These are phyloP conservation scores for Chlamydomonas schloesseri DNA, from an alignment of 139 green algal genomes.

Conservation along the genomic window DNA sequence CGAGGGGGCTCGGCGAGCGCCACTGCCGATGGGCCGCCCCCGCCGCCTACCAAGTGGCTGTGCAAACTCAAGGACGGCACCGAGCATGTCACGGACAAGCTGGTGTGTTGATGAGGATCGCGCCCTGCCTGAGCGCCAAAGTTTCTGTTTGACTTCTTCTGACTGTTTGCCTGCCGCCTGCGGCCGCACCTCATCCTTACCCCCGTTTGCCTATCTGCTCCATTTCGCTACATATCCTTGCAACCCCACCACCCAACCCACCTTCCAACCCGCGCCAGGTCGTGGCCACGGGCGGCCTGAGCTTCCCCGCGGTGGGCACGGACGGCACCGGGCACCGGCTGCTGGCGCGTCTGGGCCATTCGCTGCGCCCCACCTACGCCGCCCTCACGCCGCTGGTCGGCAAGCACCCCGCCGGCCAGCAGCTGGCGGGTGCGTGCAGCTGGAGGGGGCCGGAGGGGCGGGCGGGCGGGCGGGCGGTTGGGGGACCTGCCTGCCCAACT, in stretches of 20 bases:
- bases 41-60: background rate
- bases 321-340: constrained; percentile 81
- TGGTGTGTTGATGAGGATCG: constrained; percentile 34
- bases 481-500: too few species aligned
- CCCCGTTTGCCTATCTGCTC: too few species aligned
- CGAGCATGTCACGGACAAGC: constrained; percentile 26
- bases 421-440: constrained; percentile 67
- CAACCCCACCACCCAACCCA: too few species aligned
- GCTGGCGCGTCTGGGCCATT: constrained; percentile 69
- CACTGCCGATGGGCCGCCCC: background rate
- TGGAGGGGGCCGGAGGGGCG: too few species aligned
- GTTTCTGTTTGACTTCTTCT: too few species aligned
- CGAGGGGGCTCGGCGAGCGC: too few species aligned
- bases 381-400: constrained; percentile 90
- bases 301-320: constrained; percentile 89
- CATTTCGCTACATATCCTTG: too few species aligned
- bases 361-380: constrained; percentile 75
- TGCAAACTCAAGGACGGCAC: constrained; percentile 32
- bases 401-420: constrained; percentile 69
- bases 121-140: too few species aligned
- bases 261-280: constrained; percentile 48
- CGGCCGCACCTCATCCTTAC: too few species aligned
- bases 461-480: too few species aligned
- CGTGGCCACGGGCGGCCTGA: constrained; percentile 83
- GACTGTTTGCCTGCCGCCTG: background rate